Evolutionary conservation across 345 rosid genomes (phyloP), one percentile per base, ranked within the genome.

Genomic region (Ceriops decandra): DNA sequence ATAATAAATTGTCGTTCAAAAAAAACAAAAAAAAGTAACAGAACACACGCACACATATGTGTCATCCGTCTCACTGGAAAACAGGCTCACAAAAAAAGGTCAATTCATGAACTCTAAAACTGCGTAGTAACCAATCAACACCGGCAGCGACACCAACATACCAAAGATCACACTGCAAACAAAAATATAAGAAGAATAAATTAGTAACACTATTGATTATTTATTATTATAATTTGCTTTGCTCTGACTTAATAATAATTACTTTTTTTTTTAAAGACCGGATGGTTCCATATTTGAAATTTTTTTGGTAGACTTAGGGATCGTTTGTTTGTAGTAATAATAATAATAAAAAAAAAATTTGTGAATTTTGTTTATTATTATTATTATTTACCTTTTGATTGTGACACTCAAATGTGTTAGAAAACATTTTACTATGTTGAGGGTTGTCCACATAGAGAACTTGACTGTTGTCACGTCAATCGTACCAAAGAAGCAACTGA

Each of bases 141-240:
- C 74, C 0, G 96, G 97, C 62, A 87, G 79, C 1, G 93, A 79
- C 51, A 74, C 86, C 65, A 91, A 27, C 80, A 72, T 89, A 1
- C 97, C 97, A 30, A 91, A 91, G 20, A 91, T 86, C 57, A 89
- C 97, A 53, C 97, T 91, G 84, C 79, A 80, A 68, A 26, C n/a
- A 9, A 20, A 9, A 24, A 42, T 3, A 42, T 11, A 38, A 27
- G 2, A 36, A 9, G 17, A 62, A 63, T 20, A 11, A 42, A 13
- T 42, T 5, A 42, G 19, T 42, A 42, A 13, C 49, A 42, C 19
- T 15, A 57, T 52, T 19, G 1, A n/a, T 51, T 6, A 24, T 57
- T 24, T 3, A 11, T 15, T 11, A 42, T 3, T 27, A 0, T 17
- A 17, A 16, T 9, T 28, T 1, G 13, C 30, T 4, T 66, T 52